phyloP scores from a whole-genome alignment of 2,329 filamentous ascomycete species.

The Samsoniella hepiali region DNA sequence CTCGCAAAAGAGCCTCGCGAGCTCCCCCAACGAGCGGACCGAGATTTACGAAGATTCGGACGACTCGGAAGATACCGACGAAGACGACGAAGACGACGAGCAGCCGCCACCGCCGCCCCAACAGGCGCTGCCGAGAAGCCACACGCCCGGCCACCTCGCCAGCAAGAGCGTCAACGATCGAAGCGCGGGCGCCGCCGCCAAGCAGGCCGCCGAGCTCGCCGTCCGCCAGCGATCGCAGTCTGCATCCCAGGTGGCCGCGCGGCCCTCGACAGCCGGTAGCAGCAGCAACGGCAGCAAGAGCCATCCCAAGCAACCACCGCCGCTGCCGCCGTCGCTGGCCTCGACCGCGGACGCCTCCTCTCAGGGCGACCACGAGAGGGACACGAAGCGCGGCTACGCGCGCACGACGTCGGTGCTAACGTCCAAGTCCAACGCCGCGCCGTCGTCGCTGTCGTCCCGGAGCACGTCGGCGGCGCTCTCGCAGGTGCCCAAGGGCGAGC shows the following conservation, averaged over 20 bases:
- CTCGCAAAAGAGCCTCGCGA: constrained; percentile 13
- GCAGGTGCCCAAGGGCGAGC: constrained; percentile 36
- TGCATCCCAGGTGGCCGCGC: constrained; percentile 35
- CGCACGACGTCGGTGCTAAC: constrained; percentile 17
- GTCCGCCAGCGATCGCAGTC: constrained; percentile 55
- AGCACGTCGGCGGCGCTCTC: constrained; percentile 21
- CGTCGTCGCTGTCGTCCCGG: constrained; percentile 18
- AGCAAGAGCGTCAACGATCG: constrained; percentile 52
- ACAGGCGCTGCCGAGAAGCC: constrained; percentile 48
- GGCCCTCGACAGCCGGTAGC: constrained; percentile 28
- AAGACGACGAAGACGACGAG: constrained; percentile 35
- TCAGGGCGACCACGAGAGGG: constrained; percentile 27
- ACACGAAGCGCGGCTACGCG: constrained; percentile 11
- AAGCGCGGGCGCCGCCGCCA: constrained; percentile 37
- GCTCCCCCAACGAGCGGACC: constrained; percentile 23
- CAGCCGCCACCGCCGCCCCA: constrained; percentile 26
- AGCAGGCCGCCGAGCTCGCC: constrained; percentile 45
- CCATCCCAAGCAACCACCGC: constrained; percentile 25
- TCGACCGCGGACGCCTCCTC: constrained; percentile 4
- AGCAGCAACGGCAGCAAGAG: constrained; percentile 22
- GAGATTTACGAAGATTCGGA: constrained; percentile 37
- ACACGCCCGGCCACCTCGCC: constrained; percentile 60
- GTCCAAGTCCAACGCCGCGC: constrained; percentile 25
- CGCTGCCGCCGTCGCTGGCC: constrained; percentile 21
- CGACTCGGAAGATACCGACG: constrained; percentile 35